Conservation (phyloP, 805 yeast genomes). For the Saturnispora zaruensis region DNA sequence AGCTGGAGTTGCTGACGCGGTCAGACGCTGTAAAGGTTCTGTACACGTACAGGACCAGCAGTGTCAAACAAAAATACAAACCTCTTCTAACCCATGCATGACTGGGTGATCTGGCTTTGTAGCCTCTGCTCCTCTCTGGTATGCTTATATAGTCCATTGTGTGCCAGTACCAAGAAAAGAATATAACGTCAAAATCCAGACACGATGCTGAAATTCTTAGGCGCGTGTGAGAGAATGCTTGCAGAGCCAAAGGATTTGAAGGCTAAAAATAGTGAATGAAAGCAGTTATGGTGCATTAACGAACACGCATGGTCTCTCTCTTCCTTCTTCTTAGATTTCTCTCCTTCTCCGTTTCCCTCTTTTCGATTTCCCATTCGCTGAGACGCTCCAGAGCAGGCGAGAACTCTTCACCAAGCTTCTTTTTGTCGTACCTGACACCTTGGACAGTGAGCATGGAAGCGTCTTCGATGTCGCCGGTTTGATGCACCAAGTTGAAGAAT, state of each 20-base stretch:
- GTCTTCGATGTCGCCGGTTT: conserved; percentile 17
- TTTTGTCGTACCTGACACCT: conserved; percentile 63
- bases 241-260: background rate
- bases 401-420: conserved; percentile 75
- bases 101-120: background rate
- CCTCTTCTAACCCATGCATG: background rate
- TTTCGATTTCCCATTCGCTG: conserved; percentile 88
- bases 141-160: conserved; percentile 6
- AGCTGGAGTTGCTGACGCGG: background rate
- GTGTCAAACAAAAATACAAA: background rate
- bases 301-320: conserved; percentile 74
- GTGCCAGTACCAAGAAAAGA: background rate
- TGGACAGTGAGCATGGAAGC: conserved; percentile 21
- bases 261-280: conserved; percentile 1
- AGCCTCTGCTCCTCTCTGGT: background rate
- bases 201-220: background rate
- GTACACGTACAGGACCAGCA: background rate
- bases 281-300: no score
- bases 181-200: background rate
- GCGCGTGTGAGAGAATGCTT: background rate
- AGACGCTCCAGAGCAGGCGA: conserved; percentile 80
- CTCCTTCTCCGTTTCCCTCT: conserved; percentile 90
- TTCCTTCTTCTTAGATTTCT: conserved; percentile 85
- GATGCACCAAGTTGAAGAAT: conserved; percentile 27
- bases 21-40: background rate